Percentiles rank a stretch among this genome's conserved stretches.
Evolutionary conservation across 163 green algal genomes (phyloP).

Genomic region (Trebouxia gelatinosa): DNA sequence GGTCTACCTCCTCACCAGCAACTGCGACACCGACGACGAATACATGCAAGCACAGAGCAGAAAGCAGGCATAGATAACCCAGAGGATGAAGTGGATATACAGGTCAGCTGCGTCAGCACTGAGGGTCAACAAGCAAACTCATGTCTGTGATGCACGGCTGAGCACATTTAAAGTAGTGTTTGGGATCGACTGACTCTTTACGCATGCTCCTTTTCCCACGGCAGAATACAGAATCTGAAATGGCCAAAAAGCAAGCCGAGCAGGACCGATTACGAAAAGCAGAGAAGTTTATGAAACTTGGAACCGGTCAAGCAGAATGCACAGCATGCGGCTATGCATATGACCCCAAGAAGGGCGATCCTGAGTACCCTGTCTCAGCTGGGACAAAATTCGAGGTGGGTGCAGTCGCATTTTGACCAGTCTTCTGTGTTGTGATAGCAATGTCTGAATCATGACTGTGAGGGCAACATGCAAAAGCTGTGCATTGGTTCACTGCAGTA

Average conservation of each 20-base stretch:
- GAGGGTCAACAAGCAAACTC: too few species aligned
- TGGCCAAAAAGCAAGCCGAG: conserved; percentile 64
- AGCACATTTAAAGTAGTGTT: not conserved
- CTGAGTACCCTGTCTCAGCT: conserved; percentile 84
- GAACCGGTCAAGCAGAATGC: conserved; percentile 77
- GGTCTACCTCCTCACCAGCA: too few species aligned
- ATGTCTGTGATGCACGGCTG: too few species aligned
- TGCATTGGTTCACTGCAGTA: too few species aligned
- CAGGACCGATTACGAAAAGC: conserved; percentile 76
- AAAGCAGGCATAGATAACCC: not conserved
- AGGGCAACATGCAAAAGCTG: too few species aligned
- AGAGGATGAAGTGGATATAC: conserved; percentile 10
- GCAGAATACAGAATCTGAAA: conserved; percentile 38
- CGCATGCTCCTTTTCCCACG: not conserved
- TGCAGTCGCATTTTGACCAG: not conserved
- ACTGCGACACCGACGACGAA: too few species aligned
- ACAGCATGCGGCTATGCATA: conserved; percentile 85
- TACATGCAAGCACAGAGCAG: conserved; percentile 6
- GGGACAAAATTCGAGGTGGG: conserved; percentile 79
- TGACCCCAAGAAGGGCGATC: conserved; percentile 78
- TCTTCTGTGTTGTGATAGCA: not conserved
- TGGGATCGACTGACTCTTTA: not conserved
- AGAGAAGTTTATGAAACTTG: conserved; percentile 94
- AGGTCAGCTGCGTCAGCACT: too few species aligned
- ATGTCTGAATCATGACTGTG: too few species aligned